phyloP scores from a whole-genome alignment of 805 yeast genomes.

The Scheffersomyces stipitis region DNA sequence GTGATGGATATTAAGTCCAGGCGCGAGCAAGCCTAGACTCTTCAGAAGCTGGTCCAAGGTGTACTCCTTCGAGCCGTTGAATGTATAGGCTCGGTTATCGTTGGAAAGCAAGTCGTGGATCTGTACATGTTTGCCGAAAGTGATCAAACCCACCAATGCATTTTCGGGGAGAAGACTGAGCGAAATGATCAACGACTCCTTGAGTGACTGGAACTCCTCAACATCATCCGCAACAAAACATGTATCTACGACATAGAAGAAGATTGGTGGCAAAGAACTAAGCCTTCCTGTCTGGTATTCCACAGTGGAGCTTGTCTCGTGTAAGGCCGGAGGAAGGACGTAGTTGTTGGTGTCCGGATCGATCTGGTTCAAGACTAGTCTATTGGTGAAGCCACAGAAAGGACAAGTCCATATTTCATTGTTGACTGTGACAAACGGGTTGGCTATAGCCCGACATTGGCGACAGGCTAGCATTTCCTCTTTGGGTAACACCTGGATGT shows the following conservation, averaged over 20 bases:
- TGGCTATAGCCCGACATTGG: slow-evolving; percentile 53
- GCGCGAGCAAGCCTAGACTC: slow-evolving; percentile 44
- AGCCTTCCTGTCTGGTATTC: slow-evolving; percentile 48
- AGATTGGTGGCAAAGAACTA: slow-evolving; percentile 46
- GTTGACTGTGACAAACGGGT: slow-evolving; percentile 47
- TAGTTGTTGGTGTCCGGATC: slow-evolving; percentile 22
- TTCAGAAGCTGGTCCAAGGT: slow-evolving; percentile 46
- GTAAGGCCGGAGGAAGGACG: slow-evolving; percentile 32
- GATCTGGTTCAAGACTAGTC: slow-evolving; percentile 20
- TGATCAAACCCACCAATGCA: slow-evolving; percentile 55
- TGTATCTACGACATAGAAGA: slow-evolving; percentile 57
- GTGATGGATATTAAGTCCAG: slow-evolving; percentile 19
- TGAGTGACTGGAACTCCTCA: slow-evolving; percentile 41
- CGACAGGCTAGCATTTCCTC: slow-evolving; percentile 49
- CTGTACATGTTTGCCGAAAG: slow-evolving; percentile 60
- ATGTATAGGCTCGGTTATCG: slow-evolving; percentile 28
- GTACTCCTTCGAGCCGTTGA: slow-evolving; percentile 59
- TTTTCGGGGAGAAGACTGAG: slow-evolving; percentile 52
- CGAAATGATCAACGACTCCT: slow-evolving; percentile 47
- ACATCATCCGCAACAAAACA: slow-evolving; percentile 54
- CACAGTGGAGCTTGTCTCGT: slow-evolving; percentile 45
- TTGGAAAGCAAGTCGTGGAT: slow-evolving; percentile 51
- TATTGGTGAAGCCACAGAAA: slow-evolving; percentile 51
- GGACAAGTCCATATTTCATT: slow-evolving; percentile 54
- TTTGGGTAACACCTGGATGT: slow-evolving; percentile 35